Base-by-base conservation (phyloP, 1,139 yeast genomes). In the Yamadazyma friedrichii region DNA sequence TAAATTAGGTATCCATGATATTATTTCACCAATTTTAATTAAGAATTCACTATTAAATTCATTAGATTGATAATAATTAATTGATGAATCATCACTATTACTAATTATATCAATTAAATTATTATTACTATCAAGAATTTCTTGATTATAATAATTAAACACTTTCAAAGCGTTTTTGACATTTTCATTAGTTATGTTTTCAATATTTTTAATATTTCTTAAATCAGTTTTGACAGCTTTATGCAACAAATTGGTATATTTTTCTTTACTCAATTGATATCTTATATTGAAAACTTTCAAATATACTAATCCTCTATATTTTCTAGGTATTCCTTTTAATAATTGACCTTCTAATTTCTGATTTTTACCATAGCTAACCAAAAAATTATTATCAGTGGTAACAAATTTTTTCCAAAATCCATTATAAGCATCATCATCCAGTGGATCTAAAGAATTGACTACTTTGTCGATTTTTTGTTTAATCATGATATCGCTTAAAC, bases 141-240 rank as follows among this genome's bases (percentile, higher is more conserved):
- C 70, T 31, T 56, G 55, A 15, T 58, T 52, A 45, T 70, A 70
- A 45, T 59, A 68, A 45, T 59, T 56, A 52, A 64, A 68, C 9
- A 67, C 66, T 30, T 51, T 55, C 41, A 67, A 52, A 9, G 67
- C 54, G 32, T 67, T 68, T 35, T 55, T 55, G 11, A 57, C 47
- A 6, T 45, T 49, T 6, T 45, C 43, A 9, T 43, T 41, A 9
- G 33, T 37, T 12, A 42, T 33, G 6, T 16, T 24, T 13, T 44
- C 44, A 9, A 40, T 39, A 6, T 33, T 31, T 8, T 37, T 34
- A 11, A 59, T 61, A 9, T 55, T 48, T 15, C 61, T 62, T 32
- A 57, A 46, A 34, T 52, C 57, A 9, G 50, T 45, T 34, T 50
- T 47, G n/a, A 41, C 39, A 2, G 54, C 69, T 39, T 62, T 60